phyloP scores from a whole-genome alignment of 805 yeast species.

The Yarrowia osloensis region DNA sequence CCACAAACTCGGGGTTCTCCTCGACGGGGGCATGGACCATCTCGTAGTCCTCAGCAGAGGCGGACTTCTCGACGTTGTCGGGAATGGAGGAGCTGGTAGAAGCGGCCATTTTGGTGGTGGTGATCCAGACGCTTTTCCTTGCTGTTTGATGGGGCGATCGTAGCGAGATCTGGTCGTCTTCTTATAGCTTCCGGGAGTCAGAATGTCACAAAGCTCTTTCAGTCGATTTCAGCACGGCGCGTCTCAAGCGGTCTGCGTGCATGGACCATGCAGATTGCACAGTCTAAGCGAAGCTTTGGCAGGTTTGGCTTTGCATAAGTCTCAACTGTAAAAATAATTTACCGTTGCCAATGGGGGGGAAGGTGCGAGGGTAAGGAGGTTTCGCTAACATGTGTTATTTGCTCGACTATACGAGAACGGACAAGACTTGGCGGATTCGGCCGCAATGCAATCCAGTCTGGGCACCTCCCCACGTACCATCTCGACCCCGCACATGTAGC shows the following conservation, averaged over 20 bases:
- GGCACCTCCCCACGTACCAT: no score
- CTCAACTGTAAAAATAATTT: neutral
- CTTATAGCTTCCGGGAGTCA: neutral
- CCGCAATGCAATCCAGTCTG: no score
- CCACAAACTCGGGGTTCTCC: constrained; percentile 17
- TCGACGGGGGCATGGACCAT: constrained; percentile 11
- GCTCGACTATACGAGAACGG: neutral
- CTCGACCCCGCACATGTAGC: neutral
- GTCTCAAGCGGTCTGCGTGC: neutral
- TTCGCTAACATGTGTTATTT: neutral
- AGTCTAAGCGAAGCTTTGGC: neutral
- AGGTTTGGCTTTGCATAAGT: neutral
- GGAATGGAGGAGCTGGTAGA: constrained; percentile 23
- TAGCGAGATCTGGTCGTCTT: neutral
- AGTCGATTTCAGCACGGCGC: constrained; percentile 11
- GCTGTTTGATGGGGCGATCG: neutral
- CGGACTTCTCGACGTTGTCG: constrained; percentile 15
- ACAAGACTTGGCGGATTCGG: neutral
- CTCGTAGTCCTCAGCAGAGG: constrained; percentile 15
- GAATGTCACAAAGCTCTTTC: neutral
- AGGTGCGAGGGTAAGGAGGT: neutral
- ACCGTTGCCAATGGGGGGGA: constrained; percentile 1
- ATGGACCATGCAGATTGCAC: neutral
- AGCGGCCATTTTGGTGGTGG: constrained; percentile 5
- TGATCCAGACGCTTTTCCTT: neutral